phyloP scores from a whole-genome alignment of 2,329 filamentous ascomycete species.

The Plectosphaerella sp. region DNA sequence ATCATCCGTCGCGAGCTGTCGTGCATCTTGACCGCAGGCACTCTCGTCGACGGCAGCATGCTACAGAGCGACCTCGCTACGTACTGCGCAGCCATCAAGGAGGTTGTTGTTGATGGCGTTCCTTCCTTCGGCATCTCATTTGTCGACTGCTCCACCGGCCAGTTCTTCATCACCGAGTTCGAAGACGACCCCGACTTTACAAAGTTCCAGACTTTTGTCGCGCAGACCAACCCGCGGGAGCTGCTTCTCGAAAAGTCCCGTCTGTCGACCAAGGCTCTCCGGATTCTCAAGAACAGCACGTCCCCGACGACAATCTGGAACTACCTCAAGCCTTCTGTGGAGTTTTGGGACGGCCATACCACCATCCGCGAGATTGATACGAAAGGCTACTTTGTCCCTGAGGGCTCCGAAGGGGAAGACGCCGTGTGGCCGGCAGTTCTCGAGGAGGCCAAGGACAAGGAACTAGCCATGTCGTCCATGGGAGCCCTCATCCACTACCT shows the following conservation, averaged over 20 bases:
- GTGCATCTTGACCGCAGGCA: slow-evolving; percentile 87
- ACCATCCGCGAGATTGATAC: slow-evolving; percentile 77
- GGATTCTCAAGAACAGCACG: slow-evolving; percentile 95
- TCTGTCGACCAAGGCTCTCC: slow-evolving; percentile 81
- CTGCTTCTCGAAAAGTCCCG: slow-evolving; percentile 82
- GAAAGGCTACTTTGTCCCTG: slow-evolving; percentile 70
- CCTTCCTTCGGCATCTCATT: slow-evolving; percentile 91
- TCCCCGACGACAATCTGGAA: slow-evolving; percentile 94
- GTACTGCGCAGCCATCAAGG: slow-evolving; percentile 93
- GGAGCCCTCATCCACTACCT: slow-evolving; percentile 88
- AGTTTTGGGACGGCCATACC: slow-evolving; percentile 87
- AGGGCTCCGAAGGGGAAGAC: slow-evolving; percentile 35
- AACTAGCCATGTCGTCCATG: slow-evolving; percentile 83
- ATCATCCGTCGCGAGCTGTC: slow-evolving; percentile 88
- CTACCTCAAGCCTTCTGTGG: slow-evolving; percentile 75
- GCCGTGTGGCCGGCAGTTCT: slow-evolving; percentile 73
- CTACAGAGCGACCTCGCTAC: slow-evolving; percentile 97
- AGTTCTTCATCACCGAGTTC: slow-evolving; percentile 91
- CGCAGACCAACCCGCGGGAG: slow-evolving; percentile 85
- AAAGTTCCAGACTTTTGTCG: slow-evolving; percentile 94
- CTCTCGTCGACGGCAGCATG: slow-evolving; percentile 93
- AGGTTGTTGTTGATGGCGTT: slow-evolving; percentile 64
- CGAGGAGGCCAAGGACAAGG: slow-evolving; percentile 68
- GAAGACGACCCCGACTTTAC: slow-evolving; percentile 89
- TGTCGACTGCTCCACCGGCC: slow-evolving; percentile 91